Conservation (phyloP, 495 filamentous ascomycete species). For the Alectoria sarmentosa region DNA sequence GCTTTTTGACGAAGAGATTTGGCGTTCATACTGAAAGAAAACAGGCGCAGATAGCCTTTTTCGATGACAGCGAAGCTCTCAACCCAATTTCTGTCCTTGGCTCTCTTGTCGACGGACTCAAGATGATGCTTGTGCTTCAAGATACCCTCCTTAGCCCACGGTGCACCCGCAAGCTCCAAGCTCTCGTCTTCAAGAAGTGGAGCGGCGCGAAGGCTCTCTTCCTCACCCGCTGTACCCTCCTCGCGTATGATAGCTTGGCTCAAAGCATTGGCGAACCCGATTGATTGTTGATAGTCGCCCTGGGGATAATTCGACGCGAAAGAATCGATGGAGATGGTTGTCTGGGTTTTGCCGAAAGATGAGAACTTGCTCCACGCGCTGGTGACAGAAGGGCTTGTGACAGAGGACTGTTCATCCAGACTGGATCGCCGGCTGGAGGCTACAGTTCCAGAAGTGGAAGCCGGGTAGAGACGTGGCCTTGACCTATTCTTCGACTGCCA, state of each 20-base stretch:
- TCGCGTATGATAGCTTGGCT: conserved; percentile 96
- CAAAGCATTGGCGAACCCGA: conserved; percentile 95
- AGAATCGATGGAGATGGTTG: conserved; percentile 85
- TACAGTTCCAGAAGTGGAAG: conserved; percentile 50
- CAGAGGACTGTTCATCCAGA: conserved; percentile 80
- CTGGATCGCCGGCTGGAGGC: conserved; percentile 84
- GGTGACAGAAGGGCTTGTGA: conserved; percentile 85
- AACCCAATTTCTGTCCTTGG: conserved; percentile 87
- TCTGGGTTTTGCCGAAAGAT: conserved; percentile 79
- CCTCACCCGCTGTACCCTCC: conserved; percentile 54
- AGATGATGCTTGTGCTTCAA: conserved; percentile 95
- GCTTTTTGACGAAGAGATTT: conserved; percentile 68
- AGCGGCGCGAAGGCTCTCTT: conserved; percentile 42
- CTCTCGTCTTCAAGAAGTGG: conserved; percentile 86
- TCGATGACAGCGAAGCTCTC: conserved; percentile 98
- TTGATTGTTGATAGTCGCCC: conserved; percentile 88
- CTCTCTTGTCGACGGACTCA: conserved; percentile 79
- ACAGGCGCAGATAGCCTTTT: conserved; percentile 90
- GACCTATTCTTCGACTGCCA: conserved; percentile 85
- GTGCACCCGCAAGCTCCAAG: conserved; percentile 80
- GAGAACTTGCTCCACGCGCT: conserved; percentile 89
- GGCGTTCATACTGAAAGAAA: conserved; percentile 72
- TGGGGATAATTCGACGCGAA: conserved; percentile 70
- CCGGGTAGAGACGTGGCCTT: conserved; percentile 67
- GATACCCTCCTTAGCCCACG: conserved; percentile 96